Conservation (phyloP, 768 basidiomycete genomes). For the Paxillus involutus region DNA sequence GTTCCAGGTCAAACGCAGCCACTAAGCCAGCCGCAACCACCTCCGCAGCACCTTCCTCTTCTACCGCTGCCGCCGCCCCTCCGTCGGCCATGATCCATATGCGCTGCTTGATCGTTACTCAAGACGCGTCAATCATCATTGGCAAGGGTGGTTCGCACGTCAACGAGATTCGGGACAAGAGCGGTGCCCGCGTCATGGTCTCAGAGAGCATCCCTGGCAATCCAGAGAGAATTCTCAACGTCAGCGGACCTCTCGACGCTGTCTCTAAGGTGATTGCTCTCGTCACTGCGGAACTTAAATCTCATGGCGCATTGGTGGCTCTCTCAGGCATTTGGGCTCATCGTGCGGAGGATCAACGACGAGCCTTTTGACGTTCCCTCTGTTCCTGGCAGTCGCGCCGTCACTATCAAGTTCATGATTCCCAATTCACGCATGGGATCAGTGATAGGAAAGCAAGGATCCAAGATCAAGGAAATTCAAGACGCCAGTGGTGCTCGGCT, state of each 20-base stretch:
- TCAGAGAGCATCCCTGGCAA: slow-evolving; percentile 99
- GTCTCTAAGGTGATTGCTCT: slow-evolving; percentile 81
- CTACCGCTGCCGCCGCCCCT: slow-evolving; percentile 42
- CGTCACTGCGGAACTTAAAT: not conserved
- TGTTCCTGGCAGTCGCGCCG: slow-evolving; percentile 95
- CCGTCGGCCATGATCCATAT: slow-evolving; percentile 91
- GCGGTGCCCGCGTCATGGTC: slow-evolving; percentile 93
- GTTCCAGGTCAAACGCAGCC: slow-evolving; percentile 34
- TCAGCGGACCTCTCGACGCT: slow-evolving; percentile 95
- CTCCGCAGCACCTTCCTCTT: slow-evolving; percentile 50
- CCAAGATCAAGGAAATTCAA: slow-evolving; percentile 99
- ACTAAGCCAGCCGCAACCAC: slow-evolving; percentile 46
- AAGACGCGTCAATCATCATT: slow-evolving; percentile 99
- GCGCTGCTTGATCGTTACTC: slow-evolving; percentile 97
- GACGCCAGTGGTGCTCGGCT: slow-evolving; percentile 95
- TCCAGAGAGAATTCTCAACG: slow-evolving; percentile 97
- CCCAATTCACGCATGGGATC: slow-evolving; percentile 99
- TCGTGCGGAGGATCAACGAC: slow-evolving; percentile 98
- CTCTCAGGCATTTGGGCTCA: slow-evolving; percentile 91
- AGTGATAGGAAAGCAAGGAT: slow-evolving; percentile 96
- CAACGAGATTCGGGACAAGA: slow-evolving; percentile 98
- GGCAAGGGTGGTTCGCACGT: slow-evolving; percentile 95
- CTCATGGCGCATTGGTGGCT: slow-evolving; percentile 1
- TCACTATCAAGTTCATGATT: slow-evolving; percentile 99
- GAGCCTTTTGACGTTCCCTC: slow-evolving; percentile 98